Percentiles rank a stretch among this genome's conserved stretches.
Conservation (phyloP, 306 rosid genomes). For the Quercus bicolor region DNA sequence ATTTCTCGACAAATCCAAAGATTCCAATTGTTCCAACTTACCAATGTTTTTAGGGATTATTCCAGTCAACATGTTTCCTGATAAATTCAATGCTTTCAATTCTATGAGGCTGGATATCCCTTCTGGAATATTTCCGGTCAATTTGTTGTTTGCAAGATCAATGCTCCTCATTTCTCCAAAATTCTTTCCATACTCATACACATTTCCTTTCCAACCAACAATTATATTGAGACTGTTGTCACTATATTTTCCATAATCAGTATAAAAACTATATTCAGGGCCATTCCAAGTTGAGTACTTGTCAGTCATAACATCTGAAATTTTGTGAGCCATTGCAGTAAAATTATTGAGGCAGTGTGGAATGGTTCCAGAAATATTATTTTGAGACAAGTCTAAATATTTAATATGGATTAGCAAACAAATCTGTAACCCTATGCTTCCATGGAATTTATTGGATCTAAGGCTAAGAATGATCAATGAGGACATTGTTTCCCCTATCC, state of each 20-base stretch:
- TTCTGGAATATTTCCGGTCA: constrained; percentile 20
- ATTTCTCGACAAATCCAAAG: constrained; percentile 31
- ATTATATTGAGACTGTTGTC: background rate
- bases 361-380: background rate
- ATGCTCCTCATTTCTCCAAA: constrained; percentile 14
- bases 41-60: constrained; percentile 11
- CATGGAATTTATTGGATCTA: constrained; percentile 6
- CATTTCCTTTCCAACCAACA: constrained; percentile 23
- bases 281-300: too few relatives aligned
- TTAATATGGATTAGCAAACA: background rate
- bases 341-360: constrained; percentile 12
- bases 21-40: constrained; percentile 14
- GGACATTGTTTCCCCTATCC: constrained; percentile 16
- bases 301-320: background rate
- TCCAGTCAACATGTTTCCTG: constrained; percentile 21
- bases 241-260: too few relatives aligned
- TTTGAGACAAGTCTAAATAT: constrained; percentile 11
- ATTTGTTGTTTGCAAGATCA: constrained; percentile 29
- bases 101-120: constrained; percentile 7
- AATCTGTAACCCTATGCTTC: constrained; percentile 1
- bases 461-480: constrained; percentile 2
- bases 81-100: constrained; percentile 17
- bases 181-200: background rate
- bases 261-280: too few relatives aligned
- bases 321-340: background rate